Conservation (phyloP, 2,329 filamentous ascomycete species). For the Laburnicola sp. region DNA sequence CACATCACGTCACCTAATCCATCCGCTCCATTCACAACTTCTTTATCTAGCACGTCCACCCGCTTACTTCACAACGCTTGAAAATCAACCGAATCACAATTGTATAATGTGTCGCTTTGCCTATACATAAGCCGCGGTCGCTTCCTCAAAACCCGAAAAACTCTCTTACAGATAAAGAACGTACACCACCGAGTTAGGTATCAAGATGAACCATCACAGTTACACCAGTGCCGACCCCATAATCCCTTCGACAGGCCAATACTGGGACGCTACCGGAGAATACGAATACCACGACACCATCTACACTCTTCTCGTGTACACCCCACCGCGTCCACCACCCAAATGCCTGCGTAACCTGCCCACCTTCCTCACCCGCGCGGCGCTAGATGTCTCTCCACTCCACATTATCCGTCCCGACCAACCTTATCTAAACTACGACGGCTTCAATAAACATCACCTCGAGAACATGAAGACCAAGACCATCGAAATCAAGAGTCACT, state of each 20-base stretch:
- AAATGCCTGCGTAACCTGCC: conserved; percentile 14
- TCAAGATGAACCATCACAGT: not conserved
- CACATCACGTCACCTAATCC: too few species aligned
- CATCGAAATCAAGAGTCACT: conserved; percentile 1
- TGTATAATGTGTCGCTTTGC: too few species aligned
- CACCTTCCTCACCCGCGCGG: conserved; percentile 17
- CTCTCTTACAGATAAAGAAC: too few species aligned
- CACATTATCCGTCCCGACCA: conserved; percentile 14
- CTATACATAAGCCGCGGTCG: too few species aligned
- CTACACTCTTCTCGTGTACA: conserved; percentile 26
- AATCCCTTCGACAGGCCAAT: not conserved
- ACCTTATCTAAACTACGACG: conserved; percentile 16
- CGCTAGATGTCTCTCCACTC: conserved; percentile 2
- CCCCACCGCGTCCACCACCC: conserved; percentile 22
- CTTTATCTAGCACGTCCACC: too few species aligned
- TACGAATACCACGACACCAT: conserved; percentile 22
- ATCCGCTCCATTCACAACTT: too few species aligned
- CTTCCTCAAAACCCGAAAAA: too few species aligned
- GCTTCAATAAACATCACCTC: conserved; percentile 19
- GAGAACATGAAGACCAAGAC: conserved; percentile 17
- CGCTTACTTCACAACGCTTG: too few species aligned
- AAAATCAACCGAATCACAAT: too few species aligned
- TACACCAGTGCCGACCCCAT: conserved; percentile 1
- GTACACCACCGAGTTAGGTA: not conserved
- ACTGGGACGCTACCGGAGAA: conserved; percentile 26